These are phyloP conservation scores for Pulveroboletus sp. DNA, from an alignment of 768 basidiomycete species.

Conservation along the genomic window DNA sequence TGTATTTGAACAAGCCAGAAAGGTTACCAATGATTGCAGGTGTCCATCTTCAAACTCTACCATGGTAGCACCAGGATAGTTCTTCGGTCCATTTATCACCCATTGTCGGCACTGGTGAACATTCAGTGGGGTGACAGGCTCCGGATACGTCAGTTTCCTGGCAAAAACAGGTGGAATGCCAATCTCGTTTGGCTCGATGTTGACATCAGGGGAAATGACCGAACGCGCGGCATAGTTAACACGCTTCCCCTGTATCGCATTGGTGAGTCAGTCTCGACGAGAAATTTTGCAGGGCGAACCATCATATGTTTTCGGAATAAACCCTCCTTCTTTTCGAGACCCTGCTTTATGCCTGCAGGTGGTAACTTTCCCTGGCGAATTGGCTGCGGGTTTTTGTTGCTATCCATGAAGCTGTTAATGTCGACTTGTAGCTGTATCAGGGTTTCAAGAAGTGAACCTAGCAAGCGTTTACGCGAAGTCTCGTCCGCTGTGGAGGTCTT, in stretches of 20 bases:
- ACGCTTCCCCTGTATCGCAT: conserved; percentile 77
- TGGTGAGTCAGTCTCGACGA: conserved; percentile 1
- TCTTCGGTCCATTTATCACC: conserved; percentile 86
- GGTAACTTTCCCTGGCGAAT: conserved; percentile 85
- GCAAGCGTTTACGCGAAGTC: conserved; percentile 47
- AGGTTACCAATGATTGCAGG: conserved; percentile 69
- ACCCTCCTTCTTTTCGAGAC: conserved; percentile 97
- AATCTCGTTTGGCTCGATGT: conserved; percentile 98
- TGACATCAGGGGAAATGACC: conserved; percentile 99
- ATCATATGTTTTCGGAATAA: conserved; percentile 99
- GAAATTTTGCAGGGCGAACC: conserved; percentile 46
- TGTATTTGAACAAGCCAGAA: not conserved
- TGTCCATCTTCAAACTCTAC: conserved; percentile 95
- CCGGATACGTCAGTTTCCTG: conserved; percentile 93
- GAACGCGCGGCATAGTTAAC: conserved; percentile 99
- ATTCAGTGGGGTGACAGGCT: conserved; percentile 91
- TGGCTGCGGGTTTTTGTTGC: conserved; percentile 88
- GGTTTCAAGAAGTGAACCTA: conserved; percentile 69
- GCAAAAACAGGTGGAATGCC: conserved; percentile 98
- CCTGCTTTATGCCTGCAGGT: conserved; percentile 92
- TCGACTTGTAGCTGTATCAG: conserved; percentile 89
- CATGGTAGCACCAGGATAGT: conserved; percentile 89
- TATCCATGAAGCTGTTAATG: conserved; percentile 97
- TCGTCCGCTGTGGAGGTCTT: conserved; percentile 57
- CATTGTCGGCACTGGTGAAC: conserved; percentile 82